Base-by-base conservation (phyloP, 805 yeast genomes). In the Yamadazyma sp. region DNA sequence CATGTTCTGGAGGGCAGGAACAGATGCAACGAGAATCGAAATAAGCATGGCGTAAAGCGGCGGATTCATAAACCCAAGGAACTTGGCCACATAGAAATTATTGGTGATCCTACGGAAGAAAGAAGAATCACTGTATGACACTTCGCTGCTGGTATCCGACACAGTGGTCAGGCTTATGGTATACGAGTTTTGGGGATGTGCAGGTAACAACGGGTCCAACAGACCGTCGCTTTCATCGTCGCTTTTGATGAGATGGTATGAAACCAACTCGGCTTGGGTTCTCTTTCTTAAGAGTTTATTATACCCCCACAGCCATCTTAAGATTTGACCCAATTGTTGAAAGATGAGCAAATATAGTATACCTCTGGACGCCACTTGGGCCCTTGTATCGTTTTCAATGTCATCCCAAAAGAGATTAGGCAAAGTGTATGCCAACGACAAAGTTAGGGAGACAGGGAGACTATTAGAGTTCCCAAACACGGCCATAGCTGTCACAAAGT, bases 381-480 rank as follows among this genome's bases (percentile, higher is more conserved):
- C 85, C 15, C 82, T 68, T 14, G 71, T 63, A 54, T 84, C 95
- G 52, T 77, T 74, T 6, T 72, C 76, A 27, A 84, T 67, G 44
- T 80, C 83, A 40, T 80, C 85, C 95, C 95, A 84, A 34, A 79
- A 73, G 42, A 84, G 67, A 45, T 80, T 78, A 2, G 93, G 95
- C 42, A 84, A 65, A 0, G 91, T 80, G 54, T 81, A 82, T 1
- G 90, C 80, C 46, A 84, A 67, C 1, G 95, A 82, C 40, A 93
- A 67, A 1, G 93, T 84, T 47, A 93, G 71, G 0, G 96, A 88
- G 1, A 91, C 98, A 0, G 99, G 98, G 39, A 91, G 73, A 8
- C 95, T 85, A 67, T 91, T 91, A 29, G 96, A 87, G 63, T 91
- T 93, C 37, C 97, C 98, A 63, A 91, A 91, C 5, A 90, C 96